Base-by-base conservation (phyloP, 495 filamentous ascomycete genomes). In the Penicillium crystallinum region DNA sequence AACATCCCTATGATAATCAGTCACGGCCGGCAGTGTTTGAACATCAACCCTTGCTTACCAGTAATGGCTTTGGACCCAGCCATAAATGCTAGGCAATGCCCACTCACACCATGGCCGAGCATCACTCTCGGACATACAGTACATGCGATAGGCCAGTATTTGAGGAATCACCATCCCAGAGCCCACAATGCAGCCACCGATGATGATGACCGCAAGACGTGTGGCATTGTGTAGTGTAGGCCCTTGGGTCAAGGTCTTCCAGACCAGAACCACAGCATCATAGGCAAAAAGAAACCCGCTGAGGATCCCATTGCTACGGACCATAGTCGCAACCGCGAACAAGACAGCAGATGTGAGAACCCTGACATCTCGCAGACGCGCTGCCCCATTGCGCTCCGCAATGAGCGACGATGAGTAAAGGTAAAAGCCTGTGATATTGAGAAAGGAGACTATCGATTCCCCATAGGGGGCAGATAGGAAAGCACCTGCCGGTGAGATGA, bases 381-480 rank as follows among this genome's bases (percentile, higher is more conserved):
- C 41, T 14, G 49, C 46, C 3, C 59, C 59, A 27, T 62, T 56
- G 17, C 54, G 48, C 49, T 68, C 53, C 14, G 69, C 61, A 43
- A 66, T 62, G 10, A 79, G 65, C 18, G 83, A 79, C 31, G 76
- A 78, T 2, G 82, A 76, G 64, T 91, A 92, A 53, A 88, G 59
- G 31, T 88, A 81, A 52, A 76, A 82, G 6, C 91, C 95, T 2
- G 69, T 40, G 54, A 97, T 88, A 40, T 85, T 86, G 25, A 96
- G 69, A 7, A 93, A 73, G 1, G 92, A 83, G 63, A 89, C 96
- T 1, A 86, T 63, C 41, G 86, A 81, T 69, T 98, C 95, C 18
- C 81, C 78, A 59, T 90, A 93, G 0, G 95, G 93, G 1, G 91
- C 88, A 0, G 87, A 90, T 23, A 98, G 81, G 62, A 97, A 97